phyloP scores from a whole-genome alignment of 78 protist species.

The Polysphondylium violaceum region DNA sequence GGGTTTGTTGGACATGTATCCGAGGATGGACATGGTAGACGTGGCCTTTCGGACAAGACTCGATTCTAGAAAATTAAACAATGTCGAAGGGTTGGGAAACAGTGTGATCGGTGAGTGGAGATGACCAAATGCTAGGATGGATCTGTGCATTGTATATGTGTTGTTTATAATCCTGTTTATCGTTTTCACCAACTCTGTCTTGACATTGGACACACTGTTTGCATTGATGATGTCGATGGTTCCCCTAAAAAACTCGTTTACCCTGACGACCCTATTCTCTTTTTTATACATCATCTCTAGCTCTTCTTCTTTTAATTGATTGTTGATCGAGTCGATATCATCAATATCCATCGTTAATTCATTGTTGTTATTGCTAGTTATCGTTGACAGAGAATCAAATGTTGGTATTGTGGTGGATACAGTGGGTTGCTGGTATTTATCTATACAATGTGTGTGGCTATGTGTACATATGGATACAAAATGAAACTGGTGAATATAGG shows the following conservation, averaged over 20 bases:
- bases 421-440: not conserved
- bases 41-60: not conserved
- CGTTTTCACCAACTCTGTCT: not conserved
- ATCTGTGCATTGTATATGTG: conserved; percentile 22
- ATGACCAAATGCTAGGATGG: conserved; percentile 62
- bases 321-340: not conserved
- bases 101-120: conserved; percentile 43
- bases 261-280: not conserved
- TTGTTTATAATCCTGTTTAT: conserved; percentile 3
- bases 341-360: not conserved
- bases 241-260: conserved; percentile 8
- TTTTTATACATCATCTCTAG: not conserved
- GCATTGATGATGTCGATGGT: conserved; percentile 22
- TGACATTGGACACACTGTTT: not conserved
- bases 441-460: not conserved
- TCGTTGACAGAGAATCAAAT: too few species aligned
- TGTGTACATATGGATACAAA: conserved; percentile 59
- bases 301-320: not conserved
- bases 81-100: conserved; percentile 34
- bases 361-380: not conserved
- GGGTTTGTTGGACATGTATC: conserved; percentile 35
- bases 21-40: conserved; percentile 6
- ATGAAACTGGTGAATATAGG: conserved; percentile 49
- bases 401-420: too few species aligned
- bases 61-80: not conserved